Evolutionary conservation across 768 basidiomycete genomes (phyloP).

Genomic region (Suillus tomentosus): DNA sequence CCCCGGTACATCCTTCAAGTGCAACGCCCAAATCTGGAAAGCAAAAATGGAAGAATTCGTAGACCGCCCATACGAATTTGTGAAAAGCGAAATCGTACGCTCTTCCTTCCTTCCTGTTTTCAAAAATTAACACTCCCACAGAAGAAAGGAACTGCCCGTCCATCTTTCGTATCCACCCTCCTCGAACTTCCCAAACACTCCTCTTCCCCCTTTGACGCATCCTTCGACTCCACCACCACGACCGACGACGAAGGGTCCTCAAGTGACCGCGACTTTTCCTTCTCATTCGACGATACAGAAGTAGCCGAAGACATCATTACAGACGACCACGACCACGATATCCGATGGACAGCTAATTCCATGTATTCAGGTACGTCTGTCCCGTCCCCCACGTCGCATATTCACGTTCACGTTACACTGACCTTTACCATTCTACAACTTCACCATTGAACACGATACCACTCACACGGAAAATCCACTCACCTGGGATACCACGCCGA

Average conservation of each 20-base stretch:
- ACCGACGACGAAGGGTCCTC: not conserved
- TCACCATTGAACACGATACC: too few species aligned
- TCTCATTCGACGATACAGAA: not conserved
- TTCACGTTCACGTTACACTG: not conserved
- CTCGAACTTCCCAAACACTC: constrained; percentile 45
- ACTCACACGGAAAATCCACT: not conserved
- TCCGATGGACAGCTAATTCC: constrained; percentile 83
- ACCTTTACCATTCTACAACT: not conserved
- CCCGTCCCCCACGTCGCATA: not conserved
- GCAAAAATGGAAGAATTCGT: constrained; percentile 64
- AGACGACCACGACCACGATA: constrained; percentile 64
- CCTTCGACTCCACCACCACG: not conserved
- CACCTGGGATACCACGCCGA: not conserved
- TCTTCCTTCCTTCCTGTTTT: constrained; percentile 25
- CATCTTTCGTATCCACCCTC: constrained; percentile 51
- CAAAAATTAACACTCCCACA: constrained; percentile 15
- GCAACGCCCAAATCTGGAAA: constrained; percentile 63
- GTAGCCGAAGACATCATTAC: not conserved
- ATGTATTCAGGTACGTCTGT: constrained; percentile 54
- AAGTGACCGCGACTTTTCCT: not conserved
- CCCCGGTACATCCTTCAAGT: constrained; percentile 68
- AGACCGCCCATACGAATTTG: constrained; percentile 60
- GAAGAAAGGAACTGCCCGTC: constrained; percentile 38
- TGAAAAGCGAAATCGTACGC: constrained; percentile 61
- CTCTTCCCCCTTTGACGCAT: not conserved